Percentiles rank a stretch among this genome's conserved stretches.
These are phyloP conservation scores for Halenospora varia DNA, from an alignment of 495 filamentous ascomycete species.

Conservation along the genomic window DNA sequence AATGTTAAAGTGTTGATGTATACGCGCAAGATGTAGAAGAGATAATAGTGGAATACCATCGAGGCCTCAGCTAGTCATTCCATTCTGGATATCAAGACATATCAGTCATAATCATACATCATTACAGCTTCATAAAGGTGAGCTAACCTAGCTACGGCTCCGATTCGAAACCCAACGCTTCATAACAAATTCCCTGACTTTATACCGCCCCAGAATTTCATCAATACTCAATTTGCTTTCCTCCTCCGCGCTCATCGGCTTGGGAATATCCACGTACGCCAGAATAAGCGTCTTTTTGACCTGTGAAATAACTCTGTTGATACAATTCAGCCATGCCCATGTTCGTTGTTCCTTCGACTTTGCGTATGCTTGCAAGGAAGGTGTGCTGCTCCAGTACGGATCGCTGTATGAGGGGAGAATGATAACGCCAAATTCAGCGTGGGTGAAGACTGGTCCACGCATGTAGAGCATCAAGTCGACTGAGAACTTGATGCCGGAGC, in stretches of 20 bases:
- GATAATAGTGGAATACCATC: too few species aligned
- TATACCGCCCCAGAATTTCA: slow-evolving; percentile 63
- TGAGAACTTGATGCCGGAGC: slow-evolving; percentile 90
- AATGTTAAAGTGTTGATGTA: too few species aligned
- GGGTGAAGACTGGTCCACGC: slow-evolving; percentile 88
- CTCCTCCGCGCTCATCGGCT: slow-evolving; percentile 48
- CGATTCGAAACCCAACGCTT: slow-evolving; percentile 83
- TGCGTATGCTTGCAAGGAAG: slow-evolving; percentile 22
- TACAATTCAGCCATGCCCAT: slow-evolving; percentile 92
- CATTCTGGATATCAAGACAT: neutral
- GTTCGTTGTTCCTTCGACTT: slow-evolving; percentile 44
- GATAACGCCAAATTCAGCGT: slow-evolving; percentile 87
- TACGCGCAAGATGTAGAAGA: too few species aligned
- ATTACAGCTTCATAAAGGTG: neutral
- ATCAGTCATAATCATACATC: neutral
- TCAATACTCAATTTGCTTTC: slow-evolving; percentile 50
- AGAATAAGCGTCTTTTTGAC: slow-evolving; percentile 86
- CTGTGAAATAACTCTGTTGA: slow-evolving; percentile 86
- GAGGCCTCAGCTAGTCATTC: too few species aligned
- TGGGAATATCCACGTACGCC: slow-evolving; percentile 86
- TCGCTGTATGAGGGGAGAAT: slow-evolving; percentile 80
- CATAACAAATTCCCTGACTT: slow-evolving; percentile 75
- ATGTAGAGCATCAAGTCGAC: slow-evolving; percentile 92
- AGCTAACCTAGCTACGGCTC: slow-evolving; percentile 52
- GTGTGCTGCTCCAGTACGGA: slow-evolving; percentile 57